Evolutionary conservation across 2,329 filamentous ascomycete species (phyloP).

Genomic region (Fusarium tupiense): DNA sequence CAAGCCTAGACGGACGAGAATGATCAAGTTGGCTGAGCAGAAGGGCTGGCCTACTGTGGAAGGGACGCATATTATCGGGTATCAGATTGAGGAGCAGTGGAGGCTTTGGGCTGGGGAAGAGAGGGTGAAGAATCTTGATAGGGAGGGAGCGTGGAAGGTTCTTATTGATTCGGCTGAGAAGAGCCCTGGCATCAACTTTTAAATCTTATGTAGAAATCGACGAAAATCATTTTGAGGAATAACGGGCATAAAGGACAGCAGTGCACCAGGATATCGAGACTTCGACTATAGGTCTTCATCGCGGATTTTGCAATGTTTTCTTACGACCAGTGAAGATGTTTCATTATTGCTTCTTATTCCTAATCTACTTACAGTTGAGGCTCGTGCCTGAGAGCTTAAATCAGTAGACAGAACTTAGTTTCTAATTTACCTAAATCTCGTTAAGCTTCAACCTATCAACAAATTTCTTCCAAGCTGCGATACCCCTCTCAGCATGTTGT

Average conservation of each 20-base stretch:
- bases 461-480: background rate
- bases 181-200: background rate
- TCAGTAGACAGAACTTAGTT: too few relatives aligned
- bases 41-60: constrained; percentile 1
- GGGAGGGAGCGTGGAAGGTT: constrained; percentile 6
- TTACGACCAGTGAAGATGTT: too few relatives aligned
- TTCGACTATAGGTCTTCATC: too few relatives aligned
- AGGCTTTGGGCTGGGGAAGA: background rate
- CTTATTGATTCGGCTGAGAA: constrained; percentile 3
- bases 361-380: too few relatives aligned
- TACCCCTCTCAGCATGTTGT: background rate
- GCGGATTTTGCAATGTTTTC: too few relatives aligned
- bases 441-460: background rate
- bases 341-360: background rate
- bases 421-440: background rate
- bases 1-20: constrained; percentile 2
- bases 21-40: constrained; percentile 7
- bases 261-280: too few relatives aligned
- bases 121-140: background rate
- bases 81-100: constrained; percentile 16
- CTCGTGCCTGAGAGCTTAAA: too few relatives aligned
- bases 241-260: too few relatives aligned
- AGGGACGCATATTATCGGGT: constrained; percentile 3
- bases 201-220: background rate
- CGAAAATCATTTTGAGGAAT: too few relatives aligned